These are phyloP conservation scores for Picea sitchensis DNA, from an alignment of 75 land plant species.

Conservation along the genomic window DNA sequence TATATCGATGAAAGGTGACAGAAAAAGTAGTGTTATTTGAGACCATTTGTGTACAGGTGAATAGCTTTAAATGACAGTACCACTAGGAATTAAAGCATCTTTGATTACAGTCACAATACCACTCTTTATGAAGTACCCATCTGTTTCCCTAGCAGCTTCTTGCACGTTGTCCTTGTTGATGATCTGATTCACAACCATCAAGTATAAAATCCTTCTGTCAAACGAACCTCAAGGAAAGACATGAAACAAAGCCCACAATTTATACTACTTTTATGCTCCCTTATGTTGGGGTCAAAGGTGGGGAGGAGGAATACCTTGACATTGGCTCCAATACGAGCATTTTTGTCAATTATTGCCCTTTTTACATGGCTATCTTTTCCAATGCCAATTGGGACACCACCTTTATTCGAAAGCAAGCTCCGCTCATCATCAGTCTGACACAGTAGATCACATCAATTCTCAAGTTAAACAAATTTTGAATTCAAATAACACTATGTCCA, in stretches of 20 bases:
- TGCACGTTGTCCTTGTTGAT: constrained; percentile 90
- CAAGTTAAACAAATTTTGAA: constrained; percentile 7
- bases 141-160: constrained; percentile 99
- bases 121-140: constrained; percentile 98
- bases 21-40: too few relatives aligned
- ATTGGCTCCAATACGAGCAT: constrained; percentile 96
- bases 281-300: neutral
- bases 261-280: neutral
- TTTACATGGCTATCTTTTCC: constrained; percentile 86
- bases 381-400: constrained; percentile 95
- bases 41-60: too few relatives aligned
- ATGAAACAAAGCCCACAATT: neutral
- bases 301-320: constrained; percentile 61
- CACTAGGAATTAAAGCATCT: constrained; percentile 93
- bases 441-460: neutral
- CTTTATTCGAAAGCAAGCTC: constrained; percentile 62
- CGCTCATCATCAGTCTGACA: constrained; percentile 95
- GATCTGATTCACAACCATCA: constrained; percentile 48
- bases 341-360: constrained; percentile 98
- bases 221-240: neutral
- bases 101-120: constrained; percentile 98
- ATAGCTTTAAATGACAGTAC: constrained; percentile 56
- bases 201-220: neutral
- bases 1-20: too few relatives aligned
- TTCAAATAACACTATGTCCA: neutral